phyloP scores from a whole-genome alignment of 208 protist genomes.

The Novymonas esmeraldas region DNA sequence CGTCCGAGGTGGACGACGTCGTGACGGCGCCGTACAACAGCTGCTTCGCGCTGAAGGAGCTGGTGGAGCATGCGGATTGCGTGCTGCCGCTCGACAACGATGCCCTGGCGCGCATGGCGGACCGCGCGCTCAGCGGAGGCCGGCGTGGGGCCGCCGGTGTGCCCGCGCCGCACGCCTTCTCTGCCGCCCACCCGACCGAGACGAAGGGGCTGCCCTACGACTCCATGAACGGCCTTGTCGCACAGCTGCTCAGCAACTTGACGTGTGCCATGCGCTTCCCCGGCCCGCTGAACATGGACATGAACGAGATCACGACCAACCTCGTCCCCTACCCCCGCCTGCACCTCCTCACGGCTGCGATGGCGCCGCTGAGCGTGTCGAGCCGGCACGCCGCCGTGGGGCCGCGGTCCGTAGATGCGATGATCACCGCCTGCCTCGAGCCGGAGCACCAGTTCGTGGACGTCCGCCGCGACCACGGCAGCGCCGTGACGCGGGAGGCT shows the following conservation, averaged over 20 bases:
- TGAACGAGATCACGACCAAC: slow-evolving; percentile 98
- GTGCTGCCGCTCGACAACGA: slow-evolving; percentile 96
- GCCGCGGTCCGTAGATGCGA: slow-evolving; percentile 76
- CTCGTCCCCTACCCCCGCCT: slow-evolving; percentile 96
- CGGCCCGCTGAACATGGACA: slow-evolving; percentile 96
- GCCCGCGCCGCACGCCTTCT: slow-evolving; percentile 51
- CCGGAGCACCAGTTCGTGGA: slow-evolving; percentile 88
- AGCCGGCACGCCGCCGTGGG: slow-evolving; percentile 48
- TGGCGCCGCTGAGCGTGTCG: slow-evolving; percentile 90
- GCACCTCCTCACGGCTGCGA: slow-evolving; percentile 89
- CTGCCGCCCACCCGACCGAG: slow-evolving; percentile 69
- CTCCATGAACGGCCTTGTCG: slow-evolving; percentile 96
- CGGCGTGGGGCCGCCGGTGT: slow-evolving; percentile 21
- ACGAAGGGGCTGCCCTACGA: slow-evolving; percentile 91
- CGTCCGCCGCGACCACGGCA: slow-evolving; percentile 31
- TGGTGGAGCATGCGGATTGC: slow-evolving; percentile 95
- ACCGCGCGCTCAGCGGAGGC: slow-evolving; percentile 39
- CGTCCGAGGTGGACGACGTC: slow-evolving; percentile 93
- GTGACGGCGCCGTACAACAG: slow-evolving; percentile 97
- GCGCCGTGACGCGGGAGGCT: slow-evolving; percentile 34
- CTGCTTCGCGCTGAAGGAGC: slow-evolving; percentile 88
- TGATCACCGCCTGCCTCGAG: slow-evolving; percentile 90
- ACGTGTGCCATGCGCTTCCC: slow-evolving; percentile 95
- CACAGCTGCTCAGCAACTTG: slow-evolving; percentile 94
- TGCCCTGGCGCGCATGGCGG: slow-evolving; percentile 86